Conservation (phyloP, 2,329 filamentous ascomycete genomes). For the Colletotrichum musicola region DNA sequence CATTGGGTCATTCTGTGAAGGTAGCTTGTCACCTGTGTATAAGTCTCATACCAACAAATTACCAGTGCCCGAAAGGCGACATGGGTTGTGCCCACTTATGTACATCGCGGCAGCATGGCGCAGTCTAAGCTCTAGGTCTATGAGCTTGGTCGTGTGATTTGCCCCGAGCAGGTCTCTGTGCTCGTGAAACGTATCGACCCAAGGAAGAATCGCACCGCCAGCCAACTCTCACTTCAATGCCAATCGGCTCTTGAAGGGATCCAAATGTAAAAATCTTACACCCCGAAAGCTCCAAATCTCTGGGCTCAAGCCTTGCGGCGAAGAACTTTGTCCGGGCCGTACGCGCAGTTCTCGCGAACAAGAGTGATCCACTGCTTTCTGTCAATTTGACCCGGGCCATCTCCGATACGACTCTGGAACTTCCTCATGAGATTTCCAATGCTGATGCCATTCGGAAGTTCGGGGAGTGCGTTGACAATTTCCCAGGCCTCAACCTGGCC, state of each 20-base stretch:
- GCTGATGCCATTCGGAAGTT: conserved; percentile 63
- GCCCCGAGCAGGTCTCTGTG: neutral
- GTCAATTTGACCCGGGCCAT: conserved; percentile 63
- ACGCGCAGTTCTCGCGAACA: conserved; percentile 68
- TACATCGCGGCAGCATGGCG: neutral
- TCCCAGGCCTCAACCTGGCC: conserved; percentile 62
- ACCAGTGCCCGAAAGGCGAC: too few relatives aligned
- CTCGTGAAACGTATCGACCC: neutral
- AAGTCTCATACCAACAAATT: too few relatives aligned
- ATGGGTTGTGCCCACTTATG: neutral
- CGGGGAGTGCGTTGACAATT: conserved; percentile 66
- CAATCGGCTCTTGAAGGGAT: too few relatives aligned
- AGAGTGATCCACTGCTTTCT: conserved; percentile 70
- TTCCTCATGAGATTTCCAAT: conserved; percentile 66
- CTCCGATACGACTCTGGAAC: conserved; percentile 67
- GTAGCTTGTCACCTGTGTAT: too few relatives aligned
- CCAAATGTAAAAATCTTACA: too few relatives aligned
- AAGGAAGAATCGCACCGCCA: neutral
- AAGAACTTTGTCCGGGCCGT: conserved; percentile 66
- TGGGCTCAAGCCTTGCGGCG: conserved; percentile 53
- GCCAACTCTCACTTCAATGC: neutral
- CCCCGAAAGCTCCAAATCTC: neutral
- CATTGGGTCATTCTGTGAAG: too few relatives aligned
- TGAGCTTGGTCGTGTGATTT: conserved; percentile 9
- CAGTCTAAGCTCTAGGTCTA: conserved; percentile 18